Conservation (phyloP, 2,329 filamentous ascomycete genomes). For the Phoma herbarum region DNA sequence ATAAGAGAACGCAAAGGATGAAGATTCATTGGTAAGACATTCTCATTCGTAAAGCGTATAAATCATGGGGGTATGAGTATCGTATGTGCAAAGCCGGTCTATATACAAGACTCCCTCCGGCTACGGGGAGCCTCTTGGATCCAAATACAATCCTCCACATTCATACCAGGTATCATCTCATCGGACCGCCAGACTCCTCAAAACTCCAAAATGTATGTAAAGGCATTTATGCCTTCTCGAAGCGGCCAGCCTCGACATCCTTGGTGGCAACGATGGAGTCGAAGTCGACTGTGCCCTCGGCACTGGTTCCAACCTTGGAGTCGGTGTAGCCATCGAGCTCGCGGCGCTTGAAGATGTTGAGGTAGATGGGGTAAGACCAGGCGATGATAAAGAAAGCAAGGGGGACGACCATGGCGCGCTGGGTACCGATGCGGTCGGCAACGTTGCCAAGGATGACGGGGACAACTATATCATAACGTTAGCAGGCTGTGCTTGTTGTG, state of each 20-base stretch:
- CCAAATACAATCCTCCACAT: conserved; percentile 9
- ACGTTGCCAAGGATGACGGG: conserved; percentile 50
- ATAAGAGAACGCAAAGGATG: background rate
- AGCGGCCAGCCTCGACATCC: conserved; percentile 35
- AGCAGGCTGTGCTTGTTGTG: too few species aligned
- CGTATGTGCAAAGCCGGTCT: conserved; percentile 23
- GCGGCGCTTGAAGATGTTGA: conserved; percentile 46
- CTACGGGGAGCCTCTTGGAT: conserved; percentile 9
- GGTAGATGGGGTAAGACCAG: conserved; percentile 50
- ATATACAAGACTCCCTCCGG: conserved; percentile 17
- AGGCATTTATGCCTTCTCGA: conserved; percentile 25
- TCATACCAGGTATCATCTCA: conserved; percentile 18
- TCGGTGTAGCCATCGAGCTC: conserved; percentile 50
- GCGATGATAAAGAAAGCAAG: conserved; percentile 46
- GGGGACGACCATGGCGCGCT: conserved; percentile 50
- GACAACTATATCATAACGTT: too few species aligned
- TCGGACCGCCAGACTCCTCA: conserved; percentile 8
- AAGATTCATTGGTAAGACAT: background rate
- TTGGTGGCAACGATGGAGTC: conserved; percentile 39
- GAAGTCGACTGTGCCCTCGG: conserved; percentile 34
- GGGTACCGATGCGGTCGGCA: conserved; percentile 44
- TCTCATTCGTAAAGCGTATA: conserved; percentile 18
- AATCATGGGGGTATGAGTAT: conserved; percentile 21
- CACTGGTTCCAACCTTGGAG: conserved; percentile 38
- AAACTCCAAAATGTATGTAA: background rate